Evolutionary conservation across 2,329 filamentous ascomycete species (phyloP), one percentile per base, ranked within the genome.

Genomic region (Penicillium paneum): DNA sequence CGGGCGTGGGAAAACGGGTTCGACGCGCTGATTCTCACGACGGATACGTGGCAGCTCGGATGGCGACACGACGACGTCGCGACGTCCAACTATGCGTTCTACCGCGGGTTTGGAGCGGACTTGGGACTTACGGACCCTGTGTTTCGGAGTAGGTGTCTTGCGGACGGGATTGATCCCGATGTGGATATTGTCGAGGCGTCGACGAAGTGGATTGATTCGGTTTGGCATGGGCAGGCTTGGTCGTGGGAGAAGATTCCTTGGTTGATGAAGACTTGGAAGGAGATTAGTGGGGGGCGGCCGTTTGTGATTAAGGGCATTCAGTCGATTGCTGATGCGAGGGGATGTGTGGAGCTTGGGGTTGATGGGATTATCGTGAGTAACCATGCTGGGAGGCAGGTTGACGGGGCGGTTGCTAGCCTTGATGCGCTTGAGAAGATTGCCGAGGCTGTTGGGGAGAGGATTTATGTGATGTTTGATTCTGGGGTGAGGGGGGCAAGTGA

Each of bases 221-320:
- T 87, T 43, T 87, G 83, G 83, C 84, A 87, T 67, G 83, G 84
- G 0, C 75, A 80, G 3, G 81, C 83, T 6, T 82, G 81, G 68
- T 79, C 75, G n/a, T 90, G 86, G 87, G 78, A 81, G 41, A 87
- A 88, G 66, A 76, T 89, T 1, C 73, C 78, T 5, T 90, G 86
- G 85, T 66, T 89, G 42, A 82, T 83, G 55, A 74, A 81, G 64
- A 75, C 80, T 21, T 82, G 85, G 75, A 79, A 76, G 67, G 72
- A 76, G 54, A 80, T 83, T 31, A 78, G 71, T 1, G 80, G 79
- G 0, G 76, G 84, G 8, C 79, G 80, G 74, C 84, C 64, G 61
- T 90, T 76, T 74, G 86, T 59, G 45, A 69, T 90, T 26, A 91
- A 90, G 70, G 87, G 87, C 0, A 82, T 91, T n/a, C 86, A 90